Evolutionary conservation across 257 asterid genomes (phyloP).

Genomic region (Solanum habrochaites): DNA sequence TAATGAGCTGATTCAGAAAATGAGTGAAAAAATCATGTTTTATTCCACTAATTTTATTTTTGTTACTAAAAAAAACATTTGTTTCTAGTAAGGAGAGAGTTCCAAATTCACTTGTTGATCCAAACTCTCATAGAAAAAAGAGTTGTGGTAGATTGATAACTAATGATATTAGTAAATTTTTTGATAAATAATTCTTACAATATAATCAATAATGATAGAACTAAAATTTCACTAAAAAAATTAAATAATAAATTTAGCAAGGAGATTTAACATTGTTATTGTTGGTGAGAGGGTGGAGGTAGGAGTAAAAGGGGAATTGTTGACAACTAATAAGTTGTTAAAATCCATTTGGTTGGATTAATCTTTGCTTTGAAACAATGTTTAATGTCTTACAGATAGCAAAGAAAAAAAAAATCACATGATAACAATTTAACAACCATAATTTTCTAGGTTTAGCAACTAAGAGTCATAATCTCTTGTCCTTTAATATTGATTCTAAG

Average conservation of each 20-base stretch:
- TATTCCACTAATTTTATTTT: neutral
- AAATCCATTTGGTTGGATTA: slow-evolving; percentile 12
- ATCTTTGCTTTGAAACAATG: slow-evolving; percentile 50
- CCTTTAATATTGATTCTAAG: neutral
- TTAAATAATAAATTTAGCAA: neutral
- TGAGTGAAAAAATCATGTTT: no score
- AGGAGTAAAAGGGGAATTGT: neutral
- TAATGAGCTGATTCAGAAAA: neutral
- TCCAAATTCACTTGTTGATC: neutral
- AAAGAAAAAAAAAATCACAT: neutral
- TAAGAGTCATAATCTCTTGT: neutral
- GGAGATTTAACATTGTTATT: neutral
- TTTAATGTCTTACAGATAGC: neutral
- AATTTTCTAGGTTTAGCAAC: neutral
- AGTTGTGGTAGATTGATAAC: neutral
- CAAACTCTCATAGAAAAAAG: neutral
- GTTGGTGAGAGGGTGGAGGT: neutral
- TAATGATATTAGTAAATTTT: neutral
- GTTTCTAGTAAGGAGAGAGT: neutral
- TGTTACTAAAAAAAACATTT: neutral
- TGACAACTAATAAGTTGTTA: neutral
- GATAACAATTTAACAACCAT: slow-evolving; percentile 41
- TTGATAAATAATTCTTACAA: neutral
- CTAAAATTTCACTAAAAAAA: neutral
- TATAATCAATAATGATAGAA: neutral